Evolutionary conservation across 2,329 filamentous ascomycete genomes (phyloP).

Genomic region (Venturia asperata): DNA sequence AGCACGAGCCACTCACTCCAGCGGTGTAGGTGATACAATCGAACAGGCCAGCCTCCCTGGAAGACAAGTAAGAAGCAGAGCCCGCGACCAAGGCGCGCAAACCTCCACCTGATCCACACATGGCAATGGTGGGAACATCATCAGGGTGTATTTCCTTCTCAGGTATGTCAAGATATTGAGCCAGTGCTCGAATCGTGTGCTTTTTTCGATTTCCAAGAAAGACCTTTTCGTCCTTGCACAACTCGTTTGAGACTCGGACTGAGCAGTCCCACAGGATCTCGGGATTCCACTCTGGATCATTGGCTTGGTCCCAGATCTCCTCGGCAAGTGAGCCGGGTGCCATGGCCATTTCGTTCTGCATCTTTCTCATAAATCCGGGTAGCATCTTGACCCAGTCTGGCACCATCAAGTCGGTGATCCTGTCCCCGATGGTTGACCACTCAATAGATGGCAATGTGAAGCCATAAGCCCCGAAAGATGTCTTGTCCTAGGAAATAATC

Average conservation of each 20-base stretch:
- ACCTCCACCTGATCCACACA: conserved; percentile 91
- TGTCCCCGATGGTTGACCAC: conserved; percentile 18
- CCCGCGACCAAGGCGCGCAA: conserved; percentile 85
- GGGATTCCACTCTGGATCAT: conserved; percentile 74
- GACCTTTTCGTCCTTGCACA: conserved; percentile 75
- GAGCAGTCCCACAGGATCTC: conserved; percentile 76
- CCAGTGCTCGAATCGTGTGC: conserved; percentile 65
- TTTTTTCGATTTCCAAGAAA: conserved; percentile 64
- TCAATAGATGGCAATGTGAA: conserved; percentile 14
- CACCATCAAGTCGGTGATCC: conserved; percentile 61
- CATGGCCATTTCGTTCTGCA: conserved; percentile 83
- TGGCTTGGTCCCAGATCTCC: conserved; percentile 88
- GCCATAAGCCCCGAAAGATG: background rate
- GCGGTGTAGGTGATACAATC: conserved; percentile 94
- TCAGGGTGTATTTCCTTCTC: conserved; percentile 82
- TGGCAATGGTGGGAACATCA: conserved; percentile 85
- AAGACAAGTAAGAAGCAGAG: conserved; percentile 76
- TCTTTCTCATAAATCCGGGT: conserved; percentile 69
- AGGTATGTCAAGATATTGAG: conserved; percentile 70
- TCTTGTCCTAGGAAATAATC: background rate
- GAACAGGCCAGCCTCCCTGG: conserved; percentile 80
- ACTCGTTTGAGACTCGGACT: conserved; percentile 71
- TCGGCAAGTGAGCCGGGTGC: conserved; percentile 80
- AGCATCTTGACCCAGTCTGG: conserved; percentile 76
- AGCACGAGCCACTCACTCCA: conserved; percentile 92